These are phyloP conservation scores for Heritiera fomes DNA, from an alignment of 345 rosid species.

Conservation along the genomic window DNA sequence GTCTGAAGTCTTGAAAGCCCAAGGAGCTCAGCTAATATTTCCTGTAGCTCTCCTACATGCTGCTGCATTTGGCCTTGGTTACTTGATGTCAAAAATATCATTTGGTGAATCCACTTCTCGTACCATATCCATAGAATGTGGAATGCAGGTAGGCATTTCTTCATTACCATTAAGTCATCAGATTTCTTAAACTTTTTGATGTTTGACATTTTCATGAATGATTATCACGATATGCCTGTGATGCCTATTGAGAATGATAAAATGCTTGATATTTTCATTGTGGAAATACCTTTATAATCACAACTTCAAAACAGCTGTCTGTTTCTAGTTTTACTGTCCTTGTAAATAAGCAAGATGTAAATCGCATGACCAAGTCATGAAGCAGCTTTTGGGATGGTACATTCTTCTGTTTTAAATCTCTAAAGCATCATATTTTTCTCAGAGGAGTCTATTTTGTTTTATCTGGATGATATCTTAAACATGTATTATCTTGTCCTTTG, in stretches of 20 bases:
- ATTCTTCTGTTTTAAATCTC: background rate
- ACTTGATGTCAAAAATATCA: conserved; percentile 73
- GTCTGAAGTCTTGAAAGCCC: conserved; percentile 80
- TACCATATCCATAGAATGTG: conserved; percentile 95
- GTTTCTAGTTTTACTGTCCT: background rate
- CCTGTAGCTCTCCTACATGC: conserved; percentile 87
- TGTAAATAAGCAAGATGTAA: background rate
- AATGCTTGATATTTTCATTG: background rate
- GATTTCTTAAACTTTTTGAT: background rate
- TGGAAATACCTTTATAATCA: background rate
- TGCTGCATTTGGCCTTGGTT: conserved; percentile 85
- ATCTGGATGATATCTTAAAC: background rate
- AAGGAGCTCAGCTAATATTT: conserved; percentile 79
- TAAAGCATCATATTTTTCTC: conserved; percentile 1
- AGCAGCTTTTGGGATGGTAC: background rate
- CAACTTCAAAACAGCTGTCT: background rate
- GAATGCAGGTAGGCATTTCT: conserved; percentile 72
- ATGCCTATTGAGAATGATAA: background rate
- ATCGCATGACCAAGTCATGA: background rate
- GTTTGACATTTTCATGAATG: background rate
- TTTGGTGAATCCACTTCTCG: conserved; percentile 98
- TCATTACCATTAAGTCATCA: background rate
- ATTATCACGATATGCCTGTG: background rate
- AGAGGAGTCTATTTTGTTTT: background rate
- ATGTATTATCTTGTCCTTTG: background rate